Percentiles rank a stretch among this genome's conserved stretches.
phyloP scores from a whole-genome alignment of 225 moss, liverwort and hornwort species.

The Asterella californica region DNA sequence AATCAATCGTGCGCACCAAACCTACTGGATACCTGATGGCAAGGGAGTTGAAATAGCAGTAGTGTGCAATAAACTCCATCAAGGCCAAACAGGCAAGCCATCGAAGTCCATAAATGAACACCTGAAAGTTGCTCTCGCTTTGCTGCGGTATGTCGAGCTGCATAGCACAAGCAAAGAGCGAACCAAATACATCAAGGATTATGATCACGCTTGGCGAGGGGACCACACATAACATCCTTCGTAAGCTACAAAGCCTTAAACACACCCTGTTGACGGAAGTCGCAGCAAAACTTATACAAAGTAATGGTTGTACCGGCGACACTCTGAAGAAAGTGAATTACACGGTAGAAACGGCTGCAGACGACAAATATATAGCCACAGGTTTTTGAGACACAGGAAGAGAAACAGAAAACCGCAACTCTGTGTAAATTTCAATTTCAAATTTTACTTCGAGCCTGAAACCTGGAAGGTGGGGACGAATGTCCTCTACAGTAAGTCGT shows the following conservation, averaged over 20 bases:
- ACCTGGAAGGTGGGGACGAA: no score
- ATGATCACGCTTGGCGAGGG: not conserved
- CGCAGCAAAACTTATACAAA: not conserved
- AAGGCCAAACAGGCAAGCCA: constrained; percentile 83
- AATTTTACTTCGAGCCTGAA: no score
- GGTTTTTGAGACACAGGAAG: not conserved
- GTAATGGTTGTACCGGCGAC: not conserved
- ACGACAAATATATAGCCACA: not conserved
- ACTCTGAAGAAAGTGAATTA: not conserved
- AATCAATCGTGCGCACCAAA: not conserved
- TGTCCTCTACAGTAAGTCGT: no score
- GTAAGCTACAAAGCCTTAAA: not conserved
- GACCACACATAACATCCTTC: not conserved
- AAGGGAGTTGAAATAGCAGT: constrained; percentile 84
- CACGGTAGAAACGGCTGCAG: not conserved
- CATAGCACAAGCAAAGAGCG: not conserved
- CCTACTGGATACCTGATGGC: constrained; percentile 63
- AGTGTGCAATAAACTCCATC: constrained; percentile 85
- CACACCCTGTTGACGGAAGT: not conserved
- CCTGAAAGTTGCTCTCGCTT: constrained; percentile 50
- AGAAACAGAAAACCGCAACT: not conserved
- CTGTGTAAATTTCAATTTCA: not conserved
- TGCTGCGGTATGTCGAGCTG: constrained; percentile 78
- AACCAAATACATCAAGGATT: not conserved
- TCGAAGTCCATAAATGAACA: constrained; percentile 62